Conservation (phyloP, 73 alveolate species). For the Blepharisma stoltei region DNA sequence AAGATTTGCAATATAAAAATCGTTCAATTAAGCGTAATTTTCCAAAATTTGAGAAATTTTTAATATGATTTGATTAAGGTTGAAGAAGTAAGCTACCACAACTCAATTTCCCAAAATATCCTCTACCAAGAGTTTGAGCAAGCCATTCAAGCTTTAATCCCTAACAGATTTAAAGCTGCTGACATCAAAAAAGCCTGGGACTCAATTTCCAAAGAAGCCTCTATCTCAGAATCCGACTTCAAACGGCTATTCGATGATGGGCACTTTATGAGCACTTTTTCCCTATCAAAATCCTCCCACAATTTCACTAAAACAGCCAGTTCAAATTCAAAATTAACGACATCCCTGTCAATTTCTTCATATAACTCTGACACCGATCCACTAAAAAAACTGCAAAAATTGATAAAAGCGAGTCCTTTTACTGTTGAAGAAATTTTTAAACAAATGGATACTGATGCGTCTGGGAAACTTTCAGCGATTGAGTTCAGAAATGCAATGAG, state of each 20-base stretch:
- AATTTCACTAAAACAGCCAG: conserved; percentile 18
- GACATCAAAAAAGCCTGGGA: conserved; percentile 58
- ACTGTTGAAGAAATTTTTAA: conserved; percentile 52
- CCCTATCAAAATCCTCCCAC: background rate
- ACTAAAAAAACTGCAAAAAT: conserved; percentile 52
- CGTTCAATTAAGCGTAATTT: too few relatives aligned
- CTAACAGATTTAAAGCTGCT: conserved; percentile 52
- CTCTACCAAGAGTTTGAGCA: conserved; percentile 42
- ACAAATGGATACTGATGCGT: conserved; percentile 64
- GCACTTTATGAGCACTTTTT: background rate
- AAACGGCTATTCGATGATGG: background rate
- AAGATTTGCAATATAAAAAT: too few relatives aligned
- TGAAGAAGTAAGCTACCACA: background rate
- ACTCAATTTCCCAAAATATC: conserved; percentile 35
- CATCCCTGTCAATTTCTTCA: background rate
- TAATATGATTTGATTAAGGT: too few relatives aligned
- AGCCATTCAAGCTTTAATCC: conserved; percentile 53
- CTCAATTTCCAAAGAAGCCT: conserved; percentile 41
- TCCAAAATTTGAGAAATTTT: too few relatives aligned
- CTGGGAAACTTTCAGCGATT: conserved; percentile 59
- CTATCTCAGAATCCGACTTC: conserved; percentile 24
- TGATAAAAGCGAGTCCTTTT: conserved; percentile 45
- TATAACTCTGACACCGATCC: conserved; percentile 31
- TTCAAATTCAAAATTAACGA: background rate
- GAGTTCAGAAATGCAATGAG: conserved; percentile 86